Conservation (phyloP, 345 rosid genomes). For the Sonneratia alba region DNA sequence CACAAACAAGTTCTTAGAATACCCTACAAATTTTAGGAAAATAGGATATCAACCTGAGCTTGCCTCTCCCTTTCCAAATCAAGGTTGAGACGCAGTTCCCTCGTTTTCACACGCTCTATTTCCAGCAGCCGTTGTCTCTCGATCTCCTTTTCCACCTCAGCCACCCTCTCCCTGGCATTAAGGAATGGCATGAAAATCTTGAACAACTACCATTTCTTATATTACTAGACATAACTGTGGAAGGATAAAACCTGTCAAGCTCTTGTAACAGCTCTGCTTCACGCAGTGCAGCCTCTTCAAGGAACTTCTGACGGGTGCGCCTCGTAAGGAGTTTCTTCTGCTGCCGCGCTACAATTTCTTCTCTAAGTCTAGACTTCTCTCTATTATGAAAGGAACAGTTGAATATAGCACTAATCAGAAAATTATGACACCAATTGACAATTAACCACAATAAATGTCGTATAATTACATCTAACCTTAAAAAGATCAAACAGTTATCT, state of each 20-base stretch:
- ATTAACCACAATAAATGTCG: neutral
- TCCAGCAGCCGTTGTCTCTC: slow-evolving; percentile 67
- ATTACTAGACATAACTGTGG: neutral
- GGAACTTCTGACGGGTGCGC: slow-evolving; percentile 51
- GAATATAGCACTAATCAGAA: neutral
- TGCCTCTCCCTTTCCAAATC: slow-evolving; percentile 85
- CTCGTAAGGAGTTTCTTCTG: slow-evolving; percentile 57
- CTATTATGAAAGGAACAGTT: slow-evolving; percentile 21
- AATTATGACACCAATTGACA: neutral
- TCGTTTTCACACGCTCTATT: slow-evolving; percentile 65
- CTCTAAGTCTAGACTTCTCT: slow-evolving; percentile 52
- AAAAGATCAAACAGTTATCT: neutral
- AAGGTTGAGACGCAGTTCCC: slow-evolving; percentile 61
- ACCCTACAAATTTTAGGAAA: neutral
- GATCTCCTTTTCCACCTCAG: slow-evolving; percentile 69
- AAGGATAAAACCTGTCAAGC: slow-evolving; percentile 52
- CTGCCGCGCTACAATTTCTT: slow-evolving; percentile 50
- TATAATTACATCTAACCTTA: neutral
- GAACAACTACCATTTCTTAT: neutral
- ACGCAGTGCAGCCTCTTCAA: slow-evolving; percentile 55
- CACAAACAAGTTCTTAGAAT: neutral
- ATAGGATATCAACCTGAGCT: slow-evolving; percentile 42
- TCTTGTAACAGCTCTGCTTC: slow-evolving; percentile 65
- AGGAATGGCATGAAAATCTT: slow-evolving; percentile 7
- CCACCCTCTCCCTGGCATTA: slow-evolving; percentile 45